Base-by-base conservation (phyloP, 345 rosid species). In the Raphanus sativus region DNA sequence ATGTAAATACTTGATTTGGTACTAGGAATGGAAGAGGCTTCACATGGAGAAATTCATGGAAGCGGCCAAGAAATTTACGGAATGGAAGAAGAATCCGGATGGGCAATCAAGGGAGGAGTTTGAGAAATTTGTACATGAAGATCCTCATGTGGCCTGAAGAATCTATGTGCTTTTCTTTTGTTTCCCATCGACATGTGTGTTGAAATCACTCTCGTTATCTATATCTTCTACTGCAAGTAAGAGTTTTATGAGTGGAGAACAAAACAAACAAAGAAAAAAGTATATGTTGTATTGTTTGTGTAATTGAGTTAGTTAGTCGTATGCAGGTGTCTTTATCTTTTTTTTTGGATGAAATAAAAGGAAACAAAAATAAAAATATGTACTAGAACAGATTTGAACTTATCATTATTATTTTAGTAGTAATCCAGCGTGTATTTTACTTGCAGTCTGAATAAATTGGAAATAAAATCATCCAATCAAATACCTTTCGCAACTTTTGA, bases 71-170 rank as follows among this genome's bases (percentile, higher is more conserved):
- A 87, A 84, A 16, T 94, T 94, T 36, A 68, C 86, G 48, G 86
- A 86, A 84, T 95, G 91, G 80, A 69, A 88, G 61, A 88, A 88
- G 84, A 85, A 72, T 80, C 97, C 98, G 0, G 84, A 92, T 33
- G 84, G 95, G 60, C 89, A 79, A 83, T 50, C 91, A 76, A 86
- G 88, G 13, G 85, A 78, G 17, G 87, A 89, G 2, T 86, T 86
- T 15, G 90, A 88, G 75, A 80, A 87, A 61, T 87, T 79, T 80
- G 89, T 81, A 70, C 69, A 32, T 10, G 79, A 70, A 40, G 85
- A 88, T 65, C 77, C 65, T 63, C 33, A 48, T 0, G 12, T n/a
- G 2, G 21, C 67, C 1, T 70, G 67, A 77, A 48, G 54, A 48
- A 48, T 13, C 16, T 48, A 13, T 48, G 16, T 48, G 54, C 54